Base-by-base conservation (phyloP, 805 yeast species). In the Wickerhamomyces strasburgensis region DNA sequence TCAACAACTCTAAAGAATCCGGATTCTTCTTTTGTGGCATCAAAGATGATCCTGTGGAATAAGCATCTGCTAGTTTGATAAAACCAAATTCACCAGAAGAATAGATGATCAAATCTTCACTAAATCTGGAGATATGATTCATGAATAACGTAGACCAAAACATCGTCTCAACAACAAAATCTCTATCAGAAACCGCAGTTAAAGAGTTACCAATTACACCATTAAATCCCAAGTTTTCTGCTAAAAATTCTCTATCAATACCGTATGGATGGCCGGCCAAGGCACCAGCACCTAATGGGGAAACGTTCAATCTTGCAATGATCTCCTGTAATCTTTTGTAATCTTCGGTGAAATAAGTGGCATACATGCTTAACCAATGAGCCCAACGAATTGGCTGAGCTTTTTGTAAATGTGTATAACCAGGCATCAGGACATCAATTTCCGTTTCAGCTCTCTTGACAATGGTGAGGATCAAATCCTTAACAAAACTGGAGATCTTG, bases 21-120 rank as follows among this genome's bases (percentile, higher is more conserved):
- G 98, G 96, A 67, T 93, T 93, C 65, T 93, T 93, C 79, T 93
- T 93, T 65, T 93, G 98, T 17, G 99, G 99, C 99, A 93, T 93
- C 58, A 93, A 73, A 19, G 96, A 87, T 6, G 97, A 87, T 11
- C 99, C 99, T 7, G 99, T 93, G 1, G 98, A 93, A 65, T 93
- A 93, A 18, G 98, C 98, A 60, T 93, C 99, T 10, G 96, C 94
- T 35, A 89, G 75, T 60, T 85, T 79, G 45, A 93, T 72, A 59
- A 94, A 93, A 4, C 96, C 96, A 68, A 93, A 93, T 68, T 93
- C 99, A 21, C 96, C 98, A 18, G 96, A 86, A 6, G 98, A 93
- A 65, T 93, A 93, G 50, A 93, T 82, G 51, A 93, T 88, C 57
- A 93, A 71, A 65, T 93, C 99, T 64, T 93, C 99, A 29, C 93